A percentile compares a stretch with the other conserved stretches of the same genome.
These are phyloP conservation scores for Mycena leptocephala DNA, from an alignment of 768 basidiomycete genomes.

Conservation along the genomic window DNA sequence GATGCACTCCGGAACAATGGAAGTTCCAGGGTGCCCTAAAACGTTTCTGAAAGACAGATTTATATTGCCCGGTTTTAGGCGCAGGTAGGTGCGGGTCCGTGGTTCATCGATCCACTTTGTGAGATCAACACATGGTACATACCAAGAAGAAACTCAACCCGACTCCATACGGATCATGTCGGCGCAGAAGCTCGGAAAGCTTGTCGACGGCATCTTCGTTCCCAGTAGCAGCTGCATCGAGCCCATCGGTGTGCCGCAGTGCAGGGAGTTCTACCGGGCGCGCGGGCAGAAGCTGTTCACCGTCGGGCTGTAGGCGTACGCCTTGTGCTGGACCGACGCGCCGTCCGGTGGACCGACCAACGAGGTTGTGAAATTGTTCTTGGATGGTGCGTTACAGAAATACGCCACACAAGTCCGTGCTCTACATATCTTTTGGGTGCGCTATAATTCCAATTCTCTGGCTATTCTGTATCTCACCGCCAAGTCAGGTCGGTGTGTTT, in stretches of 20 bases:
- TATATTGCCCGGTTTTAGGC: too few species aligned
- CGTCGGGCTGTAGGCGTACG: constrained; percentile 13
- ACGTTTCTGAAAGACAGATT: too few species aligned
- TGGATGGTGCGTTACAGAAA: constrained; percentile 1
- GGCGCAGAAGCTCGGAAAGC: neutral
- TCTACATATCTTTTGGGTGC: constrained; percentile 35
- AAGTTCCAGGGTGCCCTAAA: too few species aligned
- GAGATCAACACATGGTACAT: too few species aligned
- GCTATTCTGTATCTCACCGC: neutral
- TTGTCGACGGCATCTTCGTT: constrained; percentile 15
- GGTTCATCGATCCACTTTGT: too few species aligned
- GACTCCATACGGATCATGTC: too few species aligned
- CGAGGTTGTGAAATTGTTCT: neutral
- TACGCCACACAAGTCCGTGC: constrained; percentile 21
- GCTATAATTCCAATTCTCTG: neutral
- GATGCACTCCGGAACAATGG: too few species aligned
- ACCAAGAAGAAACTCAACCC: too few species aligned
- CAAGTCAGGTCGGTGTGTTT: constrained; percentile 24
- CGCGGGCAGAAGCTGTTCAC: constrained; percentile 20
- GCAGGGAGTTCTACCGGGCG: neutral
- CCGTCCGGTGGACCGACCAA: neutral
- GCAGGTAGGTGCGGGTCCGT: too few species aligned
- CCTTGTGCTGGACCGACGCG: neutral
- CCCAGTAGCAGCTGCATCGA: neutral
- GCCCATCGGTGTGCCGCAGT: constrained; percentile 9